Percentiles rank a stretch among this genome's conserved stretches.
phyloP scores from a whole-genome alignment of 2,329 filamentous ascomycete species.

The Penicillium sumatraense region DNA sequence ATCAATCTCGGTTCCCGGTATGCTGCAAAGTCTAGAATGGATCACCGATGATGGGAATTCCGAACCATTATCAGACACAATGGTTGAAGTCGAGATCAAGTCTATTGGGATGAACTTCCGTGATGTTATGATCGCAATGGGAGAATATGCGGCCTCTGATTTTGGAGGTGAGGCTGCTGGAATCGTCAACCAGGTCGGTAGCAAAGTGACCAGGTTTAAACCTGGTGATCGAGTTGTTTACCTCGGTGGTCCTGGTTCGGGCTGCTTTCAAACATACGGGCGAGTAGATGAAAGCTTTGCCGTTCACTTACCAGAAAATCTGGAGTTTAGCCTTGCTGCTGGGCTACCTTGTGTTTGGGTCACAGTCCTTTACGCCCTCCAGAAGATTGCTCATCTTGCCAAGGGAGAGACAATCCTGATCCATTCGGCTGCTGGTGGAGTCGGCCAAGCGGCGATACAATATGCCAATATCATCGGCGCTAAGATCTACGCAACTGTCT shows the following conservation, averaged over 20 bases:
- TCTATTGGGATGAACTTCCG: background rate
- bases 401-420: slow-evolving; percentile 28
- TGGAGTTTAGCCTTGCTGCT: slow-evolving; percentile 11
- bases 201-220: slow-evolving; percentile 4
- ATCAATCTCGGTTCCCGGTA: background rate
- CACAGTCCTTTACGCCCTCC: slow-evolving; percentile 14
- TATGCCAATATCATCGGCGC: slow-evolving; percentile 18
- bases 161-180: slow-evolving; percentile 9
- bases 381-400: slow-evolving; percentile 11
- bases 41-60: background rate
- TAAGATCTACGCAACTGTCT: slow-evolving; percentile 22
- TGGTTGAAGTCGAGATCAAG: slow-evolving; percentile 1
- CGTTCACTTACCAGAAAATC: slow-evolving; percentile 3
- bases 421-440: slow-evolving; percentile 28
- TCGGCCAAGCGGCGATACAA: slow-evolving; percentile 23
- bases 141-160: background rate
- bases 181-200: slow-evolving; percentile 11
- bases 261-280: background rate
- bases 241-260: background rate
- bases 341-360: slow-evolving; percentile 13
- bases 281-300: background rate
- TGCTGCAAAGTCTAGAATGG: background rate
- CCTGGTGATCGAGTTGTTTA: slow-evolving; percentile 17
- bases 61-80: background rate
- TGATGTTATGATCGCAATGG: slow-evolving; percentile 28